Percentiles rank a stretch among this genome's conserved stretches.
These are phyloP conservation scores for Heritiera fomes DNA, from an alignment of 345 rosid genomes.

Conservation along the genomic window DNA sequence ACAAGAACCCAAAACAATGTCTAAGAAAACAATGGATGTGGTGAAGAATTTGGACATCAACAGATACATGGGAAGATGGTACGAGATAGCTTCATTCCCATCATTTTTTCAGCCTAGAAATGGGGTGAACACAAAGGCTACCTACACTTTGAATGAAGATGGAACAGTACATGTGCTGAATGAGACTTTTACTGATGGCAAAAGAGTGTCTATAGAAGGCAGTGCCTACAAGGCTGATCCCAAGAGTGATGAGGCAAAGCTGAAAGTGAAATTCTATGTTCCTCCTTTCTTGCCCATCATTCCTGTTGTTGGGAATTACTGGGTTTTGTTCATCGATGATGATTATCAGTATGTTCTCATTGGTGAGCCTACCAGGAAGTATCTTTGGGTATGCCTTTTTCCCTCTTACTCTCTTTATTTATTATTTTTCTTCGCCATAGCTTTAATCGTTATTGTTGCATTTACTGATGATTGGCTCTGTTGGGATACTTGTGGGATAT, in stretches of 20 bases:
- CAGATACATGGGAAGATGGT: constrained; percentile 92
- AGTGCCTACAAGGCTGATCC: constrained; percentile 75
- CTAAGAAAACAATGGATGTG: constrained; percentile 65
- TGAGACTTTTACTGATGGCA: constrained; percentile 81
- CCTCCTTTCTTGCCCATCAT: constrained; percentile 87
- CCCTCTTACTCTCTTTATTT: not conserved
- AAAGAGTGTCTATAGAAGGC: constrained; percentile 66
- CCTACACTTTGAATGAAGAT: constrained; percentile 68
- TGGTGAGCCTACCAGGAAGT: constrained; percentile 72
- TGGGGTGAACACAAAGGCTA: constrained; percentile 80
- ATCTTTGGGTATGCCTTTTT: constrained; percentile 64
- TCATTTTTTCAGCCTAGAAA: constrained; percentile 75
- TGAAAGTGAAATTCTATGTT: constrained; percentile 83
- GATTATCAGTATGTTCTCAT: constrained; percentile 66
- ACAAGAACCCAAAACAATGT: constrained; percentile 30
- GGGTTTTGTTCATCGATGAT: constrained; percentile 72
- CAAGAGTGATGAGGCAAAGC: constrained; percentile 79
- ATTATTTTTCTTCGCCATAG: not conserved
- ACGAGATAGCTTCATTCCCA: constrained; percentile 89
- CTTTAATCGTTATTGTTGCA: not conserved
- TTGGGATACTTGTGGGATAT: not conserved
- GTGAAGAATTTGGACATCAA: constrained; percentile 63
- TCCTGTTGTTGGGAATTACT: constrained; percentile 81
- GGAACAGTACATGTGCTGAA: constrained; percentile 76
- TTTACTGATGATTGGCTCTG: not conserved